Percentiles rank a stretch among this genome's conserved stretches.
Conservation (phyloP, 352 stramenopile species). For the Globisporangium solare region DNA sequence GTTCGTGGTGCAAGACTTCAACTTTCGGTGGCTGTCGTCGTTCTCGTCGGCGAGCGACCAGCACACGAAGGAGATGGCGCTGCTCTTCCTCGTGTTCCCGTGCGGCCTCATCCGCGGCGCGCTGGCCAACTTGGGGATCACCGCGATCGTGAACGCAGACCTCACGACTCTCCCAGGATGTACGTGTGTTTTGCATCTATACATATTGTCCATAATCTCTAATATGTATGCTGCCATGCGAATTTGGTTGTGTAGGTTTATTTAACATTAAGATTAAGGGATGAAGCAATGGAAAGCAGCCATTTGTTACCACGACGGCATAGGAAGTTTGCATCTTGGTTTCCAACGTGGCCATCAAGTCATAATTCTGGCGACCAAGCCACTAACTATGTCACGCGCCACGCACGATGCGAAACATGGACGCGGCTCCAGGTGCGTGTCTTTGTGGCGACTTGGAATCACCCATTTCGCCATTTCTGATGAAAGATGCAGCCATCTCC, state of each 20-base stretch:
- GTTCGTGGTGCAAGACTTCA: conserved; percentile 96
- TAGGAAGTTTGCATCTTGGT: too few species aligned
- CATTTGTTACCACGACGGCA: too few species aligned
- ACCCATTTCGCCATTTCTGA: too few species aligned
- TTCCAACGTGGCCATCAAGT: too few species aligned
- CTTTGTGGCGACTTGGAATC: too few species aligned
- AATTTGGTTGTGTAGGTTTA: conserved; percentile 50
- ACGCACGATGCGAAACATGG: too few species aligned
- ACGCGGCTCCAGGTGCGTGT: too few species aligned
- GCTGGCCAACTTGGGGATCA: conserved; percentile 93
- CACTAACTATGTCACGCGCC: too few species aligned
- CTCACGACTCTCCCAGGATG: conserved; percentile 89
- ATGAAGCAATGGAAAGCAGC: conserved; percentile 16
- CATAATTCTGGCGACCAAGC: too few species aligned
- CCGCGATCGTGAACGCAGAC: conserved; percentile 94
- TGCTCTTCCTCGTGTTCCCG: conserved; percentile 94
- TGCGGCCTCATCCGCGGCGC: conserved; percentile 94
- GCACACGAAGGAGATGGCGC: conserved; percentile 87
- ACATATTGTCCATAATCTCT: too few species aligned
- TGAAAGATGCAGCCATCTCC: too few species aligned
- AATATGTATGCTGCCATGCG: not conserved
- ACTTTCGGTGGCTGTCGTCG: conserved; percentile 88
- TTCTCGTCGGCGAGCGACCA: conserved; percentile 78
- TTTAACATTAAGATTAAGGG: conserved; percentile 91
- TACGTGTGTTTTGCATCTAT: conserved; percentile 25